A percentile compares a stretch with the other conserved stretches of the same genome.
Evolutionary conservation across 208 protist genomes (phyloP).

Genomic region (Entamoeba dispar): DNA sequence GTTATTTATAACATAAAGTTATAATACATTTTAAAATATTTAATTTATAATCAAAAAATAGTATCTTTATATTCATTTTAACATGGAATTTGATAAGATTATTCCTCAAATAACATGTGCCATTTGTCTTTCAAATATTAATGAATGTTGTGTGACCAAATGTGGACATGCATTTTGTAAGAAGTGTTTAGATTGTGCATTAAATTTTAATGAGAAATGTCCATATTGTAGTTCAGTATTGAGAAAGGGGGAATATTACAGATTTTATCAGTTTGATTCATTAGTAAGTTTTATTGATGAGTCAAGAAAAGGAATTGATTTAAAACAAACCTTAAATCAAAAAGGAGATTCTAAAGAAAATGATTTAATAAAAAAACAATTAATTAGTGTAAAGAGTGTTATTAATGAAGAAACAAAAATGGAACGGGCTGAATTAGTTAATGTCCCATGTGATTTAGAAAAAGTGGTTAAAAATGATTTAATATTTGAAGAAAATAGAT

Average conservation of each 20-base stretch:
- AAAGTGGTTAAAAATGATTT: neutral
- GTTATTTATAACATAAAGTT: no score
- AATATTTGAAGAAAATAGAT: neutral
- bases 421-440: neutral
- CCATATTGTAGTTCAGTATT: neutral
- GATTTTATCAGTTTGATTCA: neutral
- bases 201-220: neutral
- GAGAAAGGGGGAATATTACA: neutral
- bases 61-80: no score
- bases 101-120: neutral
- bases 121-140: neutral
- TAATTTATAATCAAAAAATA: no score
- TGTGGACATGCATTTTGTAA: neutral
- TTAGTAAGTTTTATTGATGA: neutral
- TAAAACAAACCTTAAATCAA: neutral
- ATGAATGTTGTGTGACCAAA: neutral
- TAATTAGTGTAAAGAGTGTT: neutral
- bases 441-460: neutral
- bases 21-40: no score
- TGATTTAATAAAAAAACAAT: neutral
- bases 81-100: neutral
- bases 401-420: neutral
- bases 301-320: neutral
- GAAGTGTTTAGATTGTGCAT: neutral
- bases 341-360: neutral